Evolutionary conservation across 2,329 filamentous ascomycete genomes (phyloP).

Genomic region (Nemania sp.): DNA sequence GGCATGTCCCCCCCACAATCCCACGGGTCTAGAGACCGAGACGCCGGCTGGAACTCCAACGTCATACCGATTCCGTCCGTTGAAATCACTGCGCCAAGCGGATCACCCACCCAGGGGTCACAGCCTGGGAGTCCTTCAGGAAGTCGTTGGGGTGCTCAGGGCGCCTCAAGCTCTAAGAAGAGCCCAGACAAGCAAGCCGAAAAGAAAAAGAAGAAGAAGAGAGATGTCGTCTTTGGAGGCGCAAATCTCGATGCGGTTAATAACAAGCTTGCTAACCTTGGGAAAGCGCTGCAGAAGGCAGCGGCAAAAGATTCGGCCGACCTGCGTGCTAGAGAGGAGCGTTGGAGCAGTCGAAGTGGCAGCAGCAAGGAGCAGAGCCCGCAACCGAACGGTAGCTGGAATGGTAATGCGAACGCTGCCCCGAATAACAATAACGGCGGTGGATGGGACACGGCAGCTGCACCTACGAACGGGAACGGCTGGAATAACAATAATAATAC

Average conservation of each 20-base stretch:
- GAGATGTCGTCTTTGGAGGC: background rate
- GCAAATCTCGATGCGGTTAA: background rate
- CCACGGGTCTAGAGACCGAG: conserved; percentile 34
- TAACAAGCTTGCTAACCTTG: conserved; percentile 9
- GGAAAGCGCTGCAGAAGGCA: conserved; percentile 26
- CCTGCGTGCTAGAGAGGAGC: conserved; percentile 35
- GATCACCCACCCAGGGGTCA: conserved; percentile 25
- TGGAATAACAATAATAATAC: conserved; percentile 13
- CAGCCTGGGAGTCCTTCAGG: conserved; percentile 10
- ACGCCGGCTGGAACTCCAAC: conserved; percentile 43
- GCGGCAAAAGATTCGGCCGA: conserved; percentile 35
- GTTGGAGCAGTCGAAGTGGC: conserved; percentile 36
- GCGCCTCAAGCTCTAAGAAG: conserved; percentile 36
- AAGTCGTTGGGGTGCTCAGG: conserved; percentile 39
- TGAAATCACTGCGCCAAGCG: conserved; percentile 29
- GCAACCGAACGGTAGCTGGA: conserved; percentile 16
- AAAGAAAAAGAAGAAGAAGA: conserved; percentile 35
- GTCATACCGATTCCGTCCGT: conserved; percentile 39
- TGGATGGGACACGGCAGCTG: conserved; percentile 17
- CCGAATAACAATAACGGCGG: conserved; percentile 24
- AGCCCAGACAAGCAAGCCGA: conserved; percentile 18
- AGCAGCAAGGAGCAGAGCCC: conserved; percentile 40
- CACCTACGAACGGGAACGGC: background rate
- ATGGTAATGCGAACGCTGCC: conserved; percentile 26
- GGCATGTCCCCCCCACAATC: conserved; percentile 22